Evolutionary conservation across 2,329 filamentous ascomycete species (phyloP), one percentile per base, ranked within the genome.

Genomic region (Fusarium ambrosium): DNA sequence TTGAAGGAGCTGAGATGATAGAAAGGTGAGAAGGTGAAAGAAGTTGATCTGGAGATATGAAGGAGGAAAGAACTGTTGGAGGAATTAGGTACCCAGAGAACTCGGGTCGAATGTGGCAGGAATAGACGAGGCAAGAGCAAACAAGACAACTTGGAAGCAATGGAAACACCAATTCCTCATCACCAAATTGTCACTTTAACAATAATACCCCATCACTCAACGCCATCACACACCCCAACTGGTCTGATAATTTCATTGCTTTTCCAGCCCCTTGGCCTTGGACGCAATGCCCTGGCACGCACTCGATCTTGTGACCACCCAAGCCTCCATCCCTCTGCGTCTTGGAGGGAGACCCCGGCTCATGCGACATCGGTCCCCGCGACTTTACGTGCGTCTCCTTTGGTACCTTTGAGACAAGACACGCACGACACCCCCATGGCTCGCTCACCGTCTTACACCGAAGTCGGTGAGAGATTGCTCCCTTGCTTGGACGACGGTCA

Each of bases 251-350:
- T 67, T 66, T 69, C 58, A 53, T 72, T 74, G 69, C 65, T 70
- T 78, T 72, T 64, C 32, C 67, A 67, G 51, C 63, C 69, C 69
- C 67, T 66, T 63, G 41, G 41, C 18, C 36, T 55, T 71, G 68
- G 62, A 62, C 68, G 64, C 71, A 66, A 64, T n/a, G 65, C 71
- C 75, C 73, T 66, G 65, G 68, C 64, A 77, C 70, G 68, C 62
- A 77, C 70, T 78, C 62, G 77, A 78, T 78, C 77, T 79, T 78
- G 77, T 78, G 77, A 78, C 77, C 77, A 71, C 48, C 62, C 68
- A 73, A 66, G 59, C 71, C 76, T 78, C 68, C 75, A 76, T 78
- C 74, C 59, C 65, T 73, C 72, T 70, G 77, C 73, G 69, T 74
- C 56, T 69, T 74, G 66, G 63, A 72, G 64, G 60, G 70, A 74